phyloP scores from a whole-genome alignment of 1,139 yeast genomes.

The Kurtzmaniella natalensis region DNA sequence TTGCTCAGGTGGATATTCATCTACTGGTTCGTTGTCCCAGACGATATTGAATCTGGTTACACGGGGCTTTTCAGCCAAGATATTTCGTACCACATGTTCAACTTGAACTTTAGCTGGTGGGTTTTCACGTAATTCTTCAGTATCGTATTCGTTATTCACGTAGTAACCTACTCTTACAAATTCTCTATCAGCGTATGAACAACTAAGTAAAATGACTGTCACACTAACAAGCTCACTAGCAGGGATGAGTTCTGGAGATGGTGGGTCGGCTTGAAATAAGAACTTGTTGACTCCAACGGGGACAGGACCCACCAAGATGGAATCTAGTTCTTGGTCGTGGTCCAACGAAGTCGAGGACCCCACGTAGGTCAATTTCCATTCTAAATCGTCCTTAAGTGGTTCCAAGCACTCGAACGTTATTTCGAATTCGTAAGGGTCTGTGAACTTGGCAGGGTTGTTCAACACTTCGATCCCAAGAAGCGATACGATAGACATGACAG shows the following conservation, averaged over 20 bases:
- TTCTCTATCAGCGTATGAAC: constrained; percentile 90
- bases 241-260: constrained; percentile 92
- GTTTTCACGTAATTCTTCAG: constrained; percentile 86
- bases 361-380: constrained; percentile 95
- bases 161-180: constrained; percentile 97
- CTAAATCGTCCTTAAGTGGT: constrained; percentile 86
- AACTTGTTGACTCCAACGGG: constrained; percentile 97
- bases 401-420: constrained; percentile 96
- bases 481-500: constrained; percentile 90
- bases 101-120: constrained; percentile 95
- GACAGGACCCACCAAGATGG: constrained; percentile 93
- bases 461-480: constrained; percentile 86
- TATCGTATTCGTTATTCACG: constrained; percentile 93
- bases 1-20: constrained; percentile 67
- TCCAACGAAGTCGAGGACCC: constrained; percentile 91
- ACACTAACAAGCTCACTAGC: constrained; percentile 93
- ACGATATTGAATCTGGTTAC: constrained; percentile 95
- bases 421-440: constrained; percentile 92
- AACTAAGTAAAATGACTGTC: constrained; percentile 86
- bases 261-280: constrained; percentile 92
- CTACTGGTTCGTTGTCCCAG: constrained; percentile 74
- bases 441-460: constrained; percentile 92
- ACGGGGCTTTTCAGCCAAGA: constrained; percentile 94
- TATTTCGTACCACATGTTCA: constrained; percentile 90
- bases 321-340: constrained; percentile 95